Percentiles rank a stretch among this genome's conserved stretches.
These are phyloP conservation scores for Ophiostoma himal-ulmi DNA, from an alignment of 2,329 filamentous ascomycete species.

Conservation along the genomic window DNA sequence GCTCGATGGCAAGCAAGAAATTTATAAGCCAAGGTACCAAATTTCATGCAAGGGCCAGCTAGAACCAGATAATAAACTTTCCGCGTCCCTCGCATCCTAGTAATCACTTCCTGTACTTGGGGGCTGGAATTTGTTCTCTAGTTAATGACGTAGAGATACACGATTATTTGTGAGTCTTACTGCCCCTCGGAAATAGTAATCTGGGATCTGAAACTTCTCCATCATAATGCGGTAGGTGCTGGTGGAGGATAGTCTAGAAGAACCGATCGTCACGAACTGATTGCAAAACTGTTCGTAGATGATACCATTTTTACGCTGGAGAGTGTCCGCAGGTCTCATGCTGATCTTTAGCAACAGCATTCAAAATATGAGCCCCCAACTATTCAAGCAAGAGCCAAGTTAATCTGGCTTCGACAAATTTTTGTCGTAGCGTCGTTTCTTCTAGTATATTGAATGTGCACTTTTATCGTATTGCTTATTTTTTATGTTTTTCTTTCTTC, in stretches of 20 bases:
- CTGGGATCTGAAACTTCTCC: too few relatives aligned
- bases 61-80: background rate
- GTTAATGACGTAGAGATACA: background rate
- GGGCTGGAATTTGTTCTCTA: background rate
- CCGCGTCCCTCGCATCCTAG: background rate
- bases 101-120: background rate
- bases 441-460: too few relatives aligned
- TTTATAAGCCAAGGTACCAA: background rate
- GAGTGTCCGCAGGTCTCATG: background rate
- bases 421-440: too few relatives aligned
- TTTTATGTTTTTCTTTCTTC: too few relatives aligned
- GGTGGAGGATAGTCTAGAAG: background rate
- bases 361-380: background rate
- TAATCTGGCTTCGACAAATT: too few relatives aligned
- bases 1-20: background rate
- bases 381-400: too few relatives aligned
- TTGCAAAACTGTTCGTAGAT: background rate
- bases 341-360: background rate
- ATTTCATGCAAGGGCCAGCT: background rate
- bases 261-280: background rate
- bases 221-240: too few relatives aligned
- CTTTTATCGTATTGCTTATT: too few relatives aligned
- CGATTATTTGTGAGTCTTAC: too few relatives aligned
- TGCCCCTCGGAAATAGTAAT: too few relatives aligned
- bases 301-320: background rate